Percentiles rank a stretch among this genome's conserved stretches.
Evolutionary conservation across 352 stramenopile species (phyloP).

Genomic region (Globisporangium echinulatum): DNA sequence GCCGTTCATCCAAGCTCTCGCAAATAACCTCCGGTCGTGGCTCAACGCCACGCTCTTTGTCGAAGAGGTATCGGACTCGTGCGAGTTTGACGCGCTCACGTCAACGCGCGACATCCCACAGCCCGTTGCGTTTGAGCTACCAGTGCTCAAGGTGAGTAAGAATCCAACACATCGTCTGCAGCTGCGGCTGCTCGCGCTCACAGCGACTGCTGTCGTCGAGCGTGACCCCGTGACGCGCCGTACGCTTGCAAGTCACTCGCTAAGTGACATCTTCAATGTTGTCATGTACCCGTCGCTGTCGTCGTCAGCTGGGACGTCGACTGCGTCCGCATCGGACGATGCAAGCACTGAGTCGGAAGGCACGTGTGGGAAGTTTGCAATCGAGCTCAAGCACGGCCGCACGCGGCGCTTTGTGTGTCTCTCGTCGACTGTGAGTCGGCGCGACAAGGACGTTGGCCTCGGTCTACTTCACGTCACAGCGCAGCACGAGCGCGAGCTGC

Average conservation of each 20-base stretch:
- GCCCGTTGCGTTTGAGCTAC: constrained; percentile 78
- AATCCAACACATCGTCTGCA: constrained; percentile 65
- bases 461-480: constrained; percentile 45
- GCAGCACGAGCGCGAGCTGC: constrained; percentile 62
- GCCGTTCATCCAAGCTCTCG: constrained; percentile 82
- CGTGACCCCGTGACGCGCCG: constrained; percentile 65
- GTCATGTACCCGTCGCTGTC: constrained; percentile 84
- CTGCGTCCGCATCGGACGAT: constrained; percentile 17
- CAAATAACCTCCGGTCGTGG: constrained; percentile 84
- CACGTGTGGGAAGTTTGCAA: constrained; percentile 66
- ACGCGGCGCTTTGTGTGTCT: constrained; percentile 75
- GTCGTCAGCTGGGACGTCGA: constrained; percentile 38
- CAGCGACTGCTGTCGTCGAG: constrained; percentile 62
- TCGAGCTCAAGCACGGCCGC: constrained; percentile 79
- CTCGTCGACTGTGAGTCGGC: constrained; percentile 46
- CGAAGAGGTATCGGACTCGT: constrained; percentile 79
- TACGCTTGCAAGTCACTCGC: constrained; percentile 51
- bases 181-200: constrained; percentile 65
- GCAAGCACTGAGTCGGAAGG: constrained; percentile 40
- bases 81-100: constrained; percentile 76
- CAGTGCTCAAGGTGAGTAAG: constrained; percentile 84
- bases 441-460: constrained; percentile 75
- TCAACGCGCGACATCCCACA: constrained; percentile 75
- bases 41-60: constrained; percentile 76
- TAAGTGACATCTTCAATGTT: constrained; percentile 84